Base-by-base conservation (phyloP, 306 rosid genomes). In the Comarum palustre region DNA sequence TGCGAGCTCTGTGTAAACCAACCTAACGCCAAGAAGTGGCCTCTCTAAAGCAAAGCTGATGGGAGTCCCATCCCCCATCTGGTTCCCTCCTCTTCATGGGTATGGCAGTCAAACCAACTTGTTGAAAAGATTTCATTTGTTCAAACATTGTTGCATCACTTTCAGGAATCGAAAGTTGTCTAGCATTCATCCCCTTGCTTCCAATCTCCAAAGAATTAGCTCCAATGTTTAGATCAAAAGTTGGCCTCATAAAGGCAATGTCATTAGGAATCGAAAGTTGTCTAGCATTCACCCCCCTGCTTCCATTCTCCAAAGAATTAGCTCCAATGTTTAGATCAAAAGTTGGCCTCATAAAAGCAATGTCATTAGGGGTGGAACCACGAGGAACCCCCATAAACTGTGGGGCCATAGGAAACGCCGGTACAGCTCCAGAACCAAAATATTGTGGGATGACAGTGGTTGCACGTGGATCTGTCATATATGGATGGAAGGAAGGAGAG, bases 41-140 rank as follows among this genome's bases (percentile, higher is more conserved):
- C 60, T 79, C 58, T 61, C 75, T 48, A 32, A 39, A 69, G 66
- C n/a, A 48, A 41, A 71, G 72, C 80, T 80, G 77, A 64, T 73
- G 76, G 27, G 77, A 75, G 52, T 75, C 77, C 84, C 80, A 80
- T 59, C 84, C 84, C 19, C 80, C 80, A 32, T 80, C 84, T 29
- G 84, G 84, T 67, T 80, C 84, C 57, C 77, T 65, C 39, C 84
- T 70, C 69, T 80, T 80, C 77, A 58, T 36, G n/a, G 79, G 54
- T 42, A 66, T 13, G 14, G 73, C 68, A 58, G 69, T 22, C 54
- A 73, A 52, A 42, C 43, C 51, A 45, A 25, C 76, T 62, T 17
- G 79, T 34, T 74, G 83, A 52, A 63, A 75, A 43, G 73, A 63
- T 65, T 22, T 63, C 68, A 69, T 71, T 47, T 68, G 77, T 20